Evolutionary conservation across 2,329 filamentous ascomycete genomes (phyloP).

Genomic region (Rhynchosporium agropyri): DNA sequence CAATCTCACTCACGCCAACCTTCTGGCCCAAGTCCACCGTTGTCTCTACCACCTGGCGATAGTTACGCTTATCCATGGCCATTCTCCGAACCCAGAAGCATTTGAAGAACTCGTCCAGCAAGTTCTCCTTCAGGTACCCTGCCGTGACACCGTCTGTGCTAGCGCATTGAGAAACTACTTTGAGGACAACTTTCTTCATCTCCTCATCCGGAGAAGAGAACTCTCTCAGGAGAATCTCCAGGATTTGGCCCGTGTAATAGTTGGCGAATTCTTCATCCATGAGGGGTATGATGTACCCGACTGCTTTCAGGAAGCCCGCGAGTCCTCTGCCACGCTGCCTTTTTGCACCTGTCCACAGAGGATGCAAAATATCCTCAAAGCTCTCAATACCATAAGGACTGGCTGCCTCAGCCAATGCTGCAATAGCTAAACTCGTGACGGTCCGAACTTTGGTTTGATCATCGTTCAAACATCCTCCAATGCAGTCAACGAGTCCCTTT

Average conservation of each 20-base stretch:
- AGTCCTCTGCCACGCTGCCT: conserved; percentile 97
- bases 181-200: conserved; percentile 99
- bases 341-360: conserved; percentile 89
- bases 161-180: conserved; percentile 95
- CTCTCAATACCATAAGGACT: conserved; percentile 99
- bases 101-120: conserved; percentile 96
- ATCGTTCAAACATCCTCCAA: conserved; percentile 92
- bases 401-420: conserved; percentile 90
- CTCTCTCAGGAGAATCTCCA: conserved; percentile 95
- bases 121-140: conserved; percentile 91
- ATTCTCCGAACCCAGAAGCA: conserved; percentile 97
- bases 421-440: conserved; percentile 92
- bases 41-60: conserved; percentile 95
- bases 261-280: conserved; percentile 99
- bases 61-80: conserved; percentile 97
- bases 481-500: conserved; percentile 94
- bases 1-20: conserved; percentile 93
- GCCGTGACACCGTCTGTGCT: conserved; percentile 94
- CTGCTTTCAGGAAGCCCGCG: conserved; percentile 93
- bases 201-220: conserved; percentile 98
- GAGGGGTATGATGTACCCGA: conserved; percentile 95
- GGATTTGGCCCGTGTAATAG: conserved; percentile 98
- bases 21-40: conserved; percentile 97
- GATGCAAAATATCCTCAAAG: conserved; percentile 96
- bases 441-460: conserved; percentile 98